These are phyloP conservation scores for Aspergillus quadrilineatus DNA, from an alignment of 2,329 filamentous ascomycete genomes.

Conservation along the genomic window DNA sequence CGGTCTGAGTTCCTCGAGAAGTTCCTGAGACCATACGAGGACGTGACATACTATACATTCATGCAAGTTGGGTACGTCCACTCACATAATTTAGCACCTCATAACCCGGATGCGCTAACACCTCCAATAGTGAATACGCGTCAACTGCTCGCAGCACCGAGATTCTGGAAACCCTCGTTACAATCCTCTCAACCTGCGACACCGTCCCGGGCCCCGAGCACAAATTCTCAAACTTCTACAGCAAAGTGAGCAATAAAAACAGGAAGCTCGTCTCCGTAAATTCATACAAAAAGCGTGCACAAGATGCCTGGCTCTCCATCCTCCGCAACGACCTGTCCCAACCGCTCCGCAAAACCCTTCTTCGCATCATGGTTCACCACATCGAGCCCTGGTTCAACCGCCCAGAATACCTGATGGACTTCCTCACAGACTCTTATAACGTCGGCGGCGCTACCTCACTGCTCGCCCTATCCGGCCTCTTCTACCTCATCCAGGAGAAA, in stretches of 20 bases:
- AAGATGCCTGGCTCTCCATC: constrained; percentile 82
- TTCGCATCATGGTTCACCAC: constrained; percentile 71
- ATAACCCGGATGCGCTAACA: background rate
- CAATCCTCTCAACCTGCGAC: constrained; percentile 55
- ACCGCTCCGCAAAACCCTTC: constrained; percentile 74
- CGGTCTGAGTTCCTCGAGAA: constrained; percentile 73
- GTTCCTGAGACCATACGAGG: constrained; percentile 76
- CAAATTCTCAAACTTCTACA: constrained; percentile 39
- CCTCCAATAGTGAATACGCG: constrained; percentile 34
- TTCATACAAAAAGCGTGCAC: constrained; percentile 74
- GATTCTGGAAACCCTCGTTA: constrained; percentile 38
- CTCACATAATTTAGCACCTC: background rate
- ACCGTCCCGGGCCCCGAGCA: constrained; percentile 58
- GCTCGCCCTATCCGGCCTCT: constrained; percentile 85
- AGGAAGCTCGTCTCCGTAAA: constrained; percentile 66
- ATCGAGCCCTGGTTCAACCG: constrained; percentile 89
- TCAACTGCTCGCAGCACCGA: constrained; percentile 26
- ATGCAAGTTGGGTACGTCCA: constrained; percentile 65
- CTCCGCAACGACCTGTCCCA: constrained; percentile 65
- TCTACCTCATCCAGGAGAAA: constrained; percentile 87
- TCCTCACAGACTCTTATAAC: constrained; percentile 91
- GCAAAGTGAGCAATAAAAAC: constrained; percentile 60
- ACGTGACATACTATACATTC: constrained; percentile 81
- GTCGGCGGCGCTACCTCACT: constrained; percentile 82
- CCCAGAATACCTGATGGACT: constrained; percentile 90